These are phyloP conservation scores for Pythium phragmiticola DNA, from an alignment of 352 stramenopile genomes.

Conservation along the genomic window DNA sequence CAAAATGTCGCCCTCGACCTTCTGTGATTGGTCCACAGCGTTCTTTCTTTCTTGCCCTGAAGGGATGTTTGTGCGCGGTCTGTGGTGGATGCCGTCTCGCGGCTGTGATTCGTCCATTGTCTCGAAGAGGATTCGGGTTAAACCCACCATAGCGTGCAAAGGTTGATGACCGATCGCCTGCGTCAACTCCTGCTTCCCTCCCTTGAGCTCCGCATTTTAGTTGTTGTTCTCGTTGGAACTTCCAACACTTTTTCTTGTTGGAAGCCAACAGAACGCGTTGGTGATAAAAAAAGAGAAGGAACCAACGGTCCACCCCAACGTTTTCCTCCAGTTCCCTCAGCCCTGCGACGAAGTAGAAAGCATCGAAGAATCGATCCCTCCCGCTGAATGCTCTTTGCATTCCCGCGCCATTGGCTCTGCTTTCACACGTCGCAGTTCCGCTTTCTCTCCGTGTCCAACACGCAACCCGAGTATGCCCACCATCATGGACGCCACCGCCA, in stretches of 20 bases:
- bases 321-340: not conserved
- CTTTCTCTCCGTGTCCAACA: not conserved
- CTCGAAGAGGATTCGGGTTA: conserved; percentile 22
- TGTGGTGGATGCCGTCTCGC: conserved; percentile 4
- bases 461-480: not conserved
- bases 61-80: not conserved
- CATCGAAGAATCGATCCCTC: conserved; percentile 3
- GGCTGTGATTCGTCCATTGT: not conserved
- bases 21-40: conserved; percentile 7
- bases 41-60: conserved; percentile 7
- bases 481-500: not conserved
- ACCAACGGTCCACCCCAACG: not conserved
- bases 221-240: conserved; percentile 1
- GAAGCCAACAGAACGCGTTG: not conserved
- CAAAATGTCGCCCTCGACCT: conserved; percentile 11
- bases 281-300: conserved; percentile 10
- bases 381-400: not conserved
- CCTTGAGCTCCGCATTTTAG: conserved; percentile 9
- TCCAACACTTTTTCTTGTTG: conserved; percentile 7
- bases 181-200: not conserved
- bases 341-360: conserved; percentile 12
- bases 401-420: not conserved
- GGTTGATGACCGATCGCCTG: not conserved
- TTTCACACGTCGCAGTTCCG: conserved; percentile 22
- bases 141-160: not conserved